A percentile compares a stretch with the other conserved stretches of the same genome.
Evolutionary conservation across 108 stramenopile species (phyloP).

Genomic region (Tribonema minus): DNA sequence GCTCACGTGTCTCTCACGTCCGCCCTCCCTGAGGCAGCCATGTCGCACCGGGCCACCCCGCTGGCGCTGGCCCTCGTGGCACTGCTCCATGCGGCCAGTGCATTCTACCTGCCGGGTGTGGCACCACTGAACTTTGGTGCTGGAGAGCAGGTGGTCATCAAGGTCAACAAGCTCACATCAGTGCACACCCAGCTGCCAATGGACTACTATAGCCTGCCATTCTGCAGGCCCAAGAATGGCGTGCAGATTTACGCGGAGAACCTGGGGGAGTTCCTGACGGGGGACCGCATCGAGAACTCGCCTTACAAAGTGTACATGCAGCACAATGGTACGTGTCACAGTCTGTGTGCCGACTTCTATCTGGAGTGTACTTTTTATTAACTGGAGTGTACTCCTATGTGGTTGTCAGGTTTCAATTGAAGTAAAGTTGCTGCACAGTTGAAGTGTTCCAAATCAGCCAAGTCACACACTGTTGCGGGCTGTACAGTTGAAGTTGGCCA

Average conservation of each 20-base stretch:
- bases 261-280: conserved; percentile 94
- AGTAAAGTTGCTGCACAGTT: too few relatives aligned
- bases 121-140: conserved; percentile 49
- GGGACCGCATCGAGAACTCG: conserved; percentile 93
- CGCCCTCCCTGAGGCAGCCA: not conserved
- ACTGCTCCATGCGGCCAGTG: not conserved
- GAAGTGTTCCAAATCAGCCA: too few relatives aligned
- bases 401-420: too few relatives aligned
- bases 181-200: conserved; percentile 50
- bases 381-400: too few relatives aligned
- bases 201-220: conserved; percentile 52
- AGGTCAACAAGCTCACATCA: conserved; percentile 64
- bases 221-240: conserved; percentile 47
- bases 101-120: conserved; percentile 57
- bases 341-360: too few relatives aligned
- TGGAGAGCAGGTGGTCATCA: conserved; percentile 53
- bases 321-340: conserved; percentile 58
- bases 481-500: too few relatives aligned
- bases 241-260: conserved; percentile 69
- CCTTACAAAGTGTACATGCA: conserved; percentile 92
- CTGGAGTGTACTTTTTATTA: too few relatives aligned
- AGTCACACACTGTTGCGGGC: too few relatives aligned
- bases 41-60: not conserved
- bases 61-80: not conserved
- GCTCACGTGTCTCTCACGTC: too few relatives aligned